These are phyloP conservation scores for Suhomyces maxii DNA, from an alignment of 1,139 yeast genomes.

Conservation along the genomic window DNA sequence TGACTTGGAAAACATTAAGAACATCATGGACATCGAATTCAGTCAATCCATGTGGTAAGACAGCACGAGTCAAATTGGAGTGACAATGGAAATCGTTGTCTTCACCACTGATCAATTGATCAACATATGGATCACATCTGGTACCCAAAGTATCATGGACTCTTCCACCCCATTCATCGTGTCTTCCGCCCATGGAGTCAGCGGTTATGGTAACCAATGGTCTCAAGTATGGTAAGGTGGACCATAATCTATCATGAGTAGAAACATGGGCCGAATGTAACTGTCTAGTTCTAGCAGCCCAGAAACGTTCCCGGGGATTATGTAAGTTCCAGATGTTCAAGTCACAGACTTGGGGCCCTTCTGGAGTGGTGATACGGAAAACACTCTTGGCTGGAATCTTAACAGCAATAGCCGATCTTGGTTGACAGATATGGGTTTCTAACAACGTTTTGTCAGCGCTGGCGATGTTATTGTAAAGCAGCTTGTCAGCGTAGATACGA, in stretches of 20 bases:
- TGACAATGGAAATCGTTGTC: conserved; percentile 70
- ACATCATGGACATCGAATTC: conserved; percentile 72
- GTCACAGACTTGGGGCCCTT: conserved; percentile 73
- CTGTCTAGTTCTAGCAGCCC: conserved; percentile 72
- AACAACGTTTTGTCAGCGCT: conserved; percentile 39
- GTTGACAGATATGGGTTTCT: conserved; percentile 43
- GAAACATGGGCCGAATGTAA: conserved; percentile 67
- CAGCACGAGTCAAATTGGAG: conserved; percentile 60
- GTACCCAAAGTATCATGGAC: conserved; percentile 69
- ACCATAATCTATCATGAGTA: conserved; percentile 63
- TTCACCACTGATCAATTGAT: conserved; percentile 60
- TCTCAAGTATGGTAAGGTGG: conserved; percentile 59
- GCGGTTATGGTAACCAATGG: conserved; percentile 65
- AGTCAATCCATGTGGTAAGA: conserved; percentile 58
- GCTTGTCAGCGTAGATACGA: conserved; percentile 50
- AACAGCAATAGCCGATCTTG: conserved; percentile 61
- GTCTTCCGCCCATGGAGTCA: conserved; percentile 56
- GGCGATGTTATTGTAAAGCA: conserved; percentile 47
- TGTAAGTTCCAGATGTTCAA: conserved; percentile 62
- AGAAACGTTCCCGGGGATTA: conserved; percentile 62
- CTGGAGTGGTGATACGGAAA: conserved; percentile 61
- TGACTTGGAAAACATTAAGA: conserved; percentile 66
- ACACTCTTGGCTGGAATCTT: conserved; percentile 59
- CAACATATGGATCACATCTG: conserved; percentile 69
- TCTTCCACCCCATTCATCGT: conserved; percentile 66